Percentiles rank a stretch among this genome's conserved stretches.
phyloP scores from a whole-genome alignment of 345 rosid genomes.

The Bruguiera sexangula region DNA sequence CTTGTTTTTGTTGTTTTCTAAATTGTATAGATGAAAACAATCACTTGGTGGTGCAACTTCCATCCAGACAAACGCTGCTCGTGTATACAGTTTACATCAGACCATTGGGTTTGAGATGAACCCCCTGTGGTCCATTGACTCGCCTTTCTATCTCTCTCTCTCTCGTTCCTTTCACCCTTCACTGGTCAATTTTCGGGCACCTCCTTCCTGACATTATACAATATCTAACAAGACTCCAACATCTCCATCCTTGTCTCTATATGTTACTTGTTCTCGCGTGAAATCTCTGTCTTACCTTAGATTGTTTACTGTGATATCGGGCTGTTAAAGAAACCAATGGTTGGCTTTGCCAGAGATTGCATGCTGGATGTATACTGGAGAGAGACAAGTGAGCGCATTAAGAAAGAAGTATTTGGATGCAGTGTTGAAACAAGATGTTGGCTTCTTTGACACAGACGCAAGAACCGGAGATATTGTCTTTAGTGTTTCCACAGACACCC shows the following conservation, averaged over 20 bases:
- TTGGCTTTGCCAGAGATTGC: slow-evolving; percentile 56
- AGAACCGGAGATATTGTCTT: slow-evolving; percentile 76
- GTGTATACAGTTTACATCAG: slow-evolving; percentile 28
- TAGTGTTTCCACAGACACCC: slow-evolving; percentile 65
- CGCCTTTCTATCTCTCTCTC: slow-evolving; percentile 31
- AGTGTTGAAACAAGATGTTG: slow-evolving; percentile 77
- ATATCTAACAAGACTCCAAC: background rate
- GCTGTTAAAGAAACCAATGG: background rate
- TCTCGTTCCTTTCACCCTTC: slow-evolving; percentile 25
- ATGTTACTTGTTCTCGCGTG: background rate
- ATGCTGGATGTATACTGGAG: slow-evolving; percentile 93
- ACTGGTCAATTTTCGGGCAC: slow-evolving; percentile 22
- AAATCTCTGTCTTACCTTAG: background rate
- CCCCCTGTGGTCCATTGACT: slow-evolving; percentile 57
- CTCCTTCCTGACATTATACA: background rate
- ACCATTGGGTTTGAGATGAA: slow-evolving; percentile 20
- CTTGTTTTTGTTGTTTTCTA: slow-evolving; percentile 6
- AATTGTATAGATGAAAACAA: background rate
- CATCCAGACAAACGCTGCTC: slow-evolving; percentile 12
- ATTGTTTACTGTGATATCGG: background rate
- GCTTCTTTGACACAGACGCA: slow-evolving; percentile 71
- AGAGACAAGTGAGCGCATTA: slow-evolving; percentile 77
- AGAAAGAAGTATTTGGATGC: slow-evolving; percentile 71
- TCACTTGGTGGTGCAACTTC: background rate
- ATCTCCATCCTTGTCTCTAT: background rate